Evolutionary conservation across 768 basidiomycete genomes (phyloP).

Genomic region (Lactifluus hygrophoroides): DNA sequence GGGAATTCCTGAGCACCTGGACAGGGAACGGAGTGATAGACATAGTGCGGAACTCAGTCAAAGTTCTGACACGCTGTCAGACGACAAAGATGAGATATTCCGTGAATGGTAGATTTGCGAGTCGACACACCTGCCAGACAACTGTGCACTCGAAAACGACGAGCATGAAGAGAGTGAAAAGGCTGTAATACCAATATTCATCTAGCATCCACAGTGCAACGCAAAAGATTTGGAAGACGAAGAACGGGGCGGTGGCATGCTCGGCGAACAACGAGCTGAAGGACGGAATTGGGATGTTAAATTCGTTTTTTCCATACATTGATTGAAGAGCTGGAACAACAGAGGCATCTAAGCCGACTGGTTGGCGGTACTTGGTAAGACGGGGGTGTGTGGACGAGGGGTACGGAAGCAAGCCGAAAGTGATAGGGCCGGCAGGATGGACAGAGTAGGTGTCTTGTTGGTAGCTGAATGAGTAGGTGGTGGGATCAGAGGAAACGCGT

Average conservation of each 20-base stretch:
- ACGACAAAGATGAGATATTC: neutral
- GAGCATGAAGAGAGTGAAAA: slow-evolving; percentile 98
- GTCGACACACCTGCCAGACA: slow-evolving; percentile 80
- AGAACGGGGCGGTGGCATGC: slow-evolving; percentile 98
- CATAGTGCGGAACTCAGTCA: slow-evolving; percentile 97
- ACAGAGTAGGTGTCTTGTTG: slow-evolving; percentile 90
- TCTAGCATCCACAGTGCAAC: slow-evolving; percentile 96
- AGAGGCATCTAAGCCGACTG: slow-evolving; percentile 43
- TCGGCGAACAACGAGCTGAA: slow-evolving; percentile 89
- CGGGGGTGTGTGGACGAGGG: slow-evolving; percentile 68
- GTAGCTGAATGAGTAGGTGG: slow-evolving; percentile 83
- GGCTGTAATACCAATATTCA: slow-evolving; percentile 97
- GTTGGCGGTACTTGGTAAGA: slow-evolving; percentile 53
- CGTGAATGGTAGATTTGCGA: neutral
- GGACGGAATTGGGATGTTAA: slow-evolving; percentile 93
- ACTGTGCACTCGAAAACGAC: slow-evolving; percentile 98
- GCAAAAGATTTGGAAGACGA: slow-evolving; percentile 98
- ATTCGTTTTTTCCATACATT: slow-evolving; percentile 89
- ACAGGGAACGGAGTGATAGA: slow-evolving; percentile 86
- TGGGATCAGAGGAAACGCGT: slow-evolving; percentile 45
- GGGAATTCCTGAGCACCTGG: slow-evolving; percentile 65
- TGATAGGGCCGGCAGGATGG: slow-evolving; percentile 42
- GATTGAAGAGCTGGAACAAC: slow-evolving; percentile 44
- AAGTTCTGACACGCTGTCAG: slow-evolving; percentile 75
- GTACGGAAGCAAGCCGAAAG: slow-evolving; percentile 80